Evolutionary conservation across 495 filamentous ascomycete species (phyloP).

Genomic region (Penicillium desertorum): DNA sequence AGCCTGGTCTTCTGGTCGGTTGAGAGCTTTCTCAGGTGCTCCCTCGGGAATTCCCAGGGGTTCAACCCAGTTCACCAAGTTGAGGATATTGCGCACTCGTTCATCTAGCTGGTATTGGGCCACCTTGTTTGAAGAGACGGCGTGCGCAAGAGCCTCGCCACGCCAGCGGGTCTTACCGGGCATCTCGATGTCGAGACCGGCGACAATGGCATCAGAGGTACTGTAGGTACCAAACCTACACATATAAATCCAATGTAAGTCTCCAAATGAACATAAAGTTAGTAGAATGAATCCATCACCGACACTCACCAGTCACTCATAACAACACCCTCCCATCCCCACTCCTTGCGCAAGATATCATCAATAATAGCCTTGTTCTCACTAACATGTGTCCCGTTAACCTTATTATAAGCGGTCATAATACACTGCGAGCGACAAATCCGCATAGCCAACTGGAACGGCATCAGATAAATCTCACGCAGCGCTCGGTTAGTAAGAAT

Average conservation of each 20-base stretch:
- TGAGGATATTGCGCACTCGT: conserved; percentile 60
- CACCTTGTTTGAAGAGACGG: conserved; percentile 59
- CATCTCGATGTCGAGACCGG: conserved; percentile 76
- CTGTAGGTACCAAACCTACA: conserved; percentile 62
- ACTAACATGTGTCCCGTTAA: conserved; percentile 70
- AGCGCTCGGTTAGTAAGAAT: conserved; percentile 68
- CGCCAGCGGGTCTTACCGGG: conserved; percentile 67
- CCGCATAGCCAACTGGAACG: conserved; percentile 69
- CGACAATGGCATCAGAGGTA: conserved; percentile 63
- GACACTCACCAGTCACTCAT: conserved; percentile 68
- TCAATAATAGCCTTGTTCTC: conserved; percentile 64
- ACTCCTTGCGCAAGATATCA: conserved; percentile 66
- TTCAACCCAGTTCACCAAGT: conserved; percentile 62
- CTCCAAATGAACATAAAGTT: conserved; percentile 3
- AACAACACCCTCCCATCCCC: conserved; percentile 66
- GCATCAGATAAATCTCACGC: conserved; percentile 74
- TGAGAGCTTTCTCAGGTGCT: conserved; percentile 59
- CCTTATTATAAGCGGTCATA: conserved; percentile 75
- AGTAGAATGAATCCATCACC: not conserved
- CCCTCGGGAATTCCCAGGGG: conserved; percentile 60
- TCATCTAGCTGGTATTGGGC: conserved; percentile 58
- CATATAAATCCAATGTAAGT: not conserved
- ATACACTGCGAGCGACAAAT: conserved; percentile 63
- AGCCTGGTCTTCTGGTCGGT: conserved; percentile 62
- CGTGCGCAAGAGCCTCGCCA: conserved; percentile 58